Base-by-base conservation (phyloP, 2,329 filamentous ascomycete species). In the Microdochium paspali region DNA sequence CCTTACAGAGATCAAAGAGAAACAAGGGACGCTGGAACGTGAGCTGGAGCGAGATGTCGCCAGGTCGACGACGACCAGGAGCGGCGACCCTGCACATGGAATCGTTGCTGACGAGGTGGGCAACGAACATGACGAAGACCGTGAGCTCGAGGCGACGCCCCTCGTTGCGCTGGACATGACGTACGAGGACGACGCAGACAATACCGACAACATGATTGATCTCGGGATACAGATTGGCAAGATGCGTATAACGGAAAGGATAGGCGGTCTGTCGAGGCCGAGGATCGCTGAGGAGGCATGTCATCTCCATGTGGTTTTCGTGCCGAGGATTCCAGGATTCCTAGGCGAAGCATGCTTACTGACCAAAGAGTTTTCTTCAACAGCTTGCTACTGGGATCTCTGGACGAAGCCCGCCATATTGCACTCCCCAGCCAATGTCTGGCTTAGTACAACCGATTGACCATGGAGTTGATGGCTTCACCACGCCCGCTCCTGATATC, bases 1-100 rank as follows among this genome's bases (percentile, higher is more conserved):
- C 55, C 71, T 90, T 47, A 84, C 82, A 3, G 82, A 88, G 58
- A 83, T 90, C 61, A 90, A 90, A 66, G 85, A 90, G 62, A 84
- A 84, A 63, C 85, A 89, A 64, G 84, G 84, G 24, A 79, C 77
- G 9, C 66, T 89, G 18, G 85, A 89, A 65, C 73, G 80, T 46
- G 77, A 82, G 47, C 70, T 89, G 5, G 85, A 88, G 62, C 70
- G 80, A 40, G 82, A 87, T 60, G 77, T 85, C 25, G 80, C 78
- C 15, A 73, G 74, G 47, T 70, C 66, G 10, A 60, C 62, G 6
- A 40, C 35, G 35, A 21, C 18, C 4, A 40, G 23, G 18, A 40
- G 13, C 13, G 35, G 35, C 18, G 35, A 40, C 35, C 35, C 15
- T n/a, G 35, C 35, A 3, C 35, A 40, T 20, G n/a, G 65, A 20